Evolutionary conservation across 208 protist genomes (phyloP).

Genomic region (Tritrichomonas musculus): DNA sequence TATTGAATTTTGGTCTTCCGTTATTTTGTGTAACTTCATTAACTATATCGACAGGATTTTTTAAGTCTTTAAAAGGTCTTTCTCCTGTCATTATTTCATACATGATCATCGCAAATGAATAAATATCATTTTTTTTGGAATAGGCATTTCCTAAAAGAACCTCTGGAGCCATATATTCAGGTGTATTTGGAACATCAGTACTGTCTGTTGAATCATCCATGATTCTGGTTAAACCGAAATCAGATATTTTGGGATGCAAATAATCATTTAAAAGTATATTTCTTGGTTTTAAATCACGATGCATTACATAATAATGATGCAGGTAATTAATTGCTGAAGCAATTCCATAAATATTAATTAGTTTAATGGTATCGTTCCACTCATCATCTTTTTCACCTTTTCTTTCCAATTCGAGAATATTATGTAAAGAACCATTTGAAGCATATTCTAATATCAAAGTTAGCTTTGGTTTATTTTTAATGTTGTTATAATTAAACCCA

Average conservation of each 20-base stretch:
- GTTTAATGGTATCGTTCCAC: background rate
- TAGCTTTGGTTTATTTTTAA: too few species aligned
- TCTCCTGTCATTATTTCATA: background rate
- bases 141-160: background rate
- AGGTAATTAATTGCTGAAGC: background rate
- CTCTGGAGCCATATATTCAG: background rate
- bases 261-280: background rate
- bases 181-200: background rate
- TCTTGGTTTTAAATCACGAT: background rate
- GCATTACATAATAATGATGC: background rate
- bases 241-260: background rate
- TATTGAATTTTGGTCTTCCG: too few species aligned
- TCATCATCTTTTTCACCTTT: too few species aligned
- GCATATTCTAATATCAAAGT: too few species aligned
- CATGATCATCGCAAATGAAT: background rate
- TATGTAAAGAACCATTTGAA: too few species aligned
- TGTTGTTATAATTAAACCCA: too few species aligned
- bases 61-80: background rate
- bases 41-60: too few species aligned
- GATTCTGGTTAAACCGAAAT: background rate
- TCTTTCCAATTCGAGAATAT: too few species aligned
- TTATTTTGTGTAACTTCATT: too few species aligned
- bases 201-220: too few species aligned
- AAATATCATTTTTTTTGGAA: background rate
- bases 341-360: background rate